Percentiles rank a stretch among this genome's conserved stretches.
Evolutionary conservation across 2,329 filamentous ascomycete genomes (phyloP).

Genomic region (Nothopassalora personata): DNA sequence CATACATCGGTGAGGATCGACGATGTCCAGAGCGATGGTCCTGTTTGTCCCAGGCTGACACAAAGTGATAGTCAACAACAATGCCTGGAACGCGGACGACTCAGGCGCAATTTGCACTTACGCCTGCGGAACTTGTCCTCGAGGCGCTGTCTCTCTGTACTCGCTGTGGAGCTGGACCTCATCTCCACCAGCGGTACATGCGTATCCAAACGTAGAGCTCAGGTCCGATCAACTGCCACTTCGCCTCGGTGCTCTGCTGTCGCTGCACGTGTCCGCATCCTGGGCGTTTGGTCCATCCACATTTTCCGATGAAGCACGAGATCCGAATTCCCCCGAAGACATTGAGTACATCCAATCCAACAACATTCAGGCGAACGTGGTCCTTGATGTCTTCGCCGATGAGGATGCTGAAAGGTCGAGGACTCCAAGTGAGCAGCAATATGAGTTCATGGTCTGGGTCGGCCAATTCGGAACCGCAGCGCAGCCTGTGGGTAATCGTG

Average conservation of each 20-base stretch:
- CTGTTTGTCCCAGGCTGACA: background rate
- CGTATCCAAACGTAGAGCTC: slow-evolving; percentile 15
- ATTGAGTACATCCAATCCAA: slow-evolving; percentile 4
- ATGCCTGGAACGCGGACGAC: slow-evolving; percentile 16
- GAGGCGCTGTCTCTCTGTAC: slow-evolving; percentile 7
- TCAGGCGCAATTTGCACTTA: slow-evolving; percentile 15
- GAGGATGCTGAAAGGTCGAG: slow-evolving; percentile 10
- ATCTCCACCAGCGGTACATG: slow-evolving; percentile 9
- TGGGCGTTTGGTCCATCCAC: slow-evolving; percentile 15
- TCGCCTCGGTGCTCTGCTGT: slow-evolving; percentile 3
- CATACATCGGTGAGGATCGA: slow-evolving; percentile 1
- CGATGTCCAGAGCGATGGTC: background rate
- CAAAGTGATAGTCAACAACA: slow-evolving; percentile 13
- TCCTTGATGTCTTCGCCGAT: slow-evolving; percentile 18
- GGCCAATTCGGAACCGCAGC: slow-evolving; percentile 14
- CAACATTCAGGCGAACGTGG: slow-evolving; percentile 15
- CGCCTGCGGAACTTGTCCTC: slow-evolving; percentile 4
- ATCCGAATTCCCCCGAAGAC: slow-evolving; percentile 10
- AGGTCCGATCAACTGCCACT: slow-evolving; percentile 14
- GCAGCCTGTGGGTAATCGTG: slow-evolving; percentile 13
- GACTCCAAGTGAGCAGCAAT: slow-evolving; percentile 13
- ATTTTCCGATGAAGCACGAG: slow-evolving; percentile 1
- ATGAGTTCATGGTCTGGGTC: slow-evolving; percentile 21
- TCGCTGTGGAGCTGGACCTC: slow-evolving; percentile 15
- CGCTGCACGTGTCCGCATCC: slow-evolving; percentile 9